phyloP scores from a whole-genome alignment of 805 yeast species.

The Spathaspora girioi region DNA sequence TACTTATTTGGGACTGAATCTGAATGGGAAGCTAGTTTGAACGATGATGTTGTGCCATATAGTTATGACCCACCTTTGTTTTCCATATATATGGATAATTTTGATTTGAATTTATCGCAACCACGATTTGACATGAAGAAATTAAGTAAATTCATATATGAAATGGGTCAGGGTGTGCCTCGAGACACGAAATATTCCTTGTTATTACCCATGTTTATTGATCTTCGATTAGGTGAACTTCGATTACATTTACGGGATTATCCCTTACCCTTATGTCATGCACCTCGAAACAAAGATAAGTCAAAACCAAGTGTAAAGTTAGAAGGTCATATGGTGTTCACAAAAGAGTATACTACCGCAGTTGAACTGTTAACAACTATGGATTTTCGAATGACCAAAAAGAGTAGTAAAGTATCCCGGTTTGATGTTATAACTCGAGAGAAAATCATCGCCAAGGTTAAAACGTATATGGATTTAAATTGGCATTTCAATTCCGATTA shows the following conservation, averaged over 20 bases:
- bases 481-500: slow-evolving; percentile 50
- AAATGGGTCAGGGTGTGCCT: slow-evolving; percentile 83
- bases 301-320: slow-evolving; percentile 25
- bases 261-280: slow-evolving; percentile 76
- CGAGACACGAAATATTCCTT: slow-evolving; percentile 63
- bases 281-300: slow-evolving; percentile 48
- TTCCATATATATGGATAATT: slow-evolving; percentile 23
- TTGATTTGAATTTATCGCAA: slow-evolving; percentile 20
- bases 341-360: slow-evolving; percentile 57
- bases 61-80: slow-evolving; percentile 33
- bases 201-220: slow-evolving; percentile 59
- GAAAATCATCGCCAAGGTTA: slow-evolving; percentile 73
- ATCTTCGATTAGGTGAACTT: slow-evolving; percentile 55
- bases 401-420: slow-evolving; percentile 7
- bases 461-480: slow-evolving; percentile 60
- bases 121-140: slow-evolving; percentile 29
- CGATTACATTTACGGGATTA: slow-evolving; percentile 77
- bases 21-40: slow-evolving; percentile 12
- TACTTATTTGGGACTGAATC: slow-evolving; percentile 35
- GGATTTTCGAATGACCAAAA: slow-evolving; percentile 45
- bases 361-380: slow-evolving; percentile 55
- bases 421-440: slow-evolving; percentile 62
- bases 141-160: slow-evolving; percentile 59
- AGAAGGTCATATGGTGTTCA: slow-evolving; percentile 64
- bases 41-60: slow-evolving; percentile 27